phyloP scores from a whole-genome alignment of 2,329 filamentous ascomycete species.

The Arthrobotrys pseudoclavata region DNA sequence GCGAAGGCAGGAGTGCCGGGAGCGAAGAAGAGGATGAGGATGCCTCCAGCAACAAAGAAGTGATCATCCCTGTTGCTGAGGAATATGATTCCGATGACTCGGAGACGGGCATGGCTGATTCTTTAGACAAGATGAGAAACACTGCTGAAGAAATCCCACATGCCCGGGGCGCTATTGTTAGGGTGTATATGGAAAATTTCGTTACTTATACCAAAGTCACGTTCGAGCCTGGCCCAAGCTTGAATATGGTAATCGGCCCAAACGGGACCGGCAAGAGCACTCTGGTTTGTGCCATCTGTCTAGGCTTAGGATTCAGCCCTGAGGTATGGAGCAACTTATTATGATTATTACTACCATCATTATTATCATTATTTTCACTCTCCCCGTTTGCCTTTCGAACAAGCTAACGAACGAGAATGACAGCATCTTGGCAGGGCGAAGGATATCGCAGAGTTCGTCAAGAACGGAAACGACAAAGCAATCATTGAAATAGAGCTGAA shows the following conservation, averaged over 20 bases:
- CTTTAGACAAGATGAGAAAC: slow-evolving; percentile 60
- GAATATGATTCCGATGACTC: slow-evolving; percentile 58
- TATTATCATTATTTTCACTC: not conserved
- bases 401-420: slow-evolving; percentile 43
- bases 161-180: slow-evolving; percentile 83
- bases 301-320: slow-evolving; percentile 87
- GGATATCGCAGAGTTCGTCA: slow-evolving; percentile 89
- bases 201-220: slow-evolving; percentile 95
- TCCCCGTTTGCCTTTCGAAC: not conserved
- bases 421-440: slow-evolving; percentile 86
- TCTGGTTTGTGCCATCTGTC: slow-evolving; percentile 93
- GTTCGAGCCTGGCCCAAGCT: slow-evolving; percentile 87
- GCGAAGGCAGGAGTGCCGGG: not conserved
- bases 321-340: slow-evolving; percentile 66
- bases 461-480: slow-evolving; percentile 83
- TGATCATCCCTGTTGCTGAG: slow-evolving; percentile 56
- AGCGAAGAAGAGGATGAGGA: slow-evolving; percentile 15
- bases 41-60: slow-evolving; percentile 6
- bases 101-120: slow-evolving; percentile 52
- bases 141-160: slow-evolving; percentile 50
- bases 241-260: slow-evolving; percentile 99
- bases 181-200: slow-evolving; percentile 88
- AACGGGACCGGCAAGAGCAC: slow-evolving; percentile 99
- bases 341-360: not conserved
- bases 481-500: slow-evolving; percentile 92